phyloP scores from a whole-genome alignment of 148 eudicot species.

The Rhododendron mucronatum region DNA sequence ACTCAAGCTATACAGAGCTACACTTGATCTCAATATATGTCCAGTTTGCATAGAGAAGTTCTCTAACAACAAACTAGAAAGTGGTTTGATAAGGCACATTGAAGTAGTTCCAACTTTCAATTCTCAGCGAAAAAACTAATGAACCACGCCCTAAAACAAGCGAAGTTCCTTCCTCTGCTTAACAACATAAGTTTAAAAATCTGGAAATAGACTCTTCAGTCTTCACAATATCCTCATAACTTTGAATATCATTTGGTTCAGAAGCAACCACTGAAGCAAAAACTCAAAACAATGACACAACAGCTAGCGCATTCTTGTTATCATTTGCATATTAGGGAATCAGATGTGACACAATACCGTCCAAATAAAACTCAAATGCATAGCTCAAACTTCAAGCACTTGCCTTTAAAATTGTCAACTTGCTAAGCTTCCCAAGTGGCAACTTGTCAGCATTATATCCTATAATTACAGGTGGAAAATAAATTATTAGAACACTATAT shows the following conservation, averaged over 20 bases:
- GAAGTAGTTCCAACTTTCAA: background rate
- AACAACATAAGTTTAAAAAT: background rate
- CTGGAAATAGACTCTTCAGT: background rate
- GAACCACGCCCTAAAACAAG: background rate
- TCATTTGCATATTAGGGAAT: background rate
- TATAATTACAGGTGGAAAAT: conserved; percentile 21
- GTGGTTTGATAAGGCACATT: background rate
- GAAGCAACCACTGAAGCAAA: background rate
- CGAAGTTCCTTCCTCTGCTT: background rate
- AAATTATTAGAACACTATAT: background rate
- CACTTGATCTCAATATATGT: background rate
- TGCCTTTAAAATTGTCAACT: conserved; percentile 85
- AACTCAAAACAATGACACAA: background rate
- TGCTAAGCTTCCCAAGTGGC: conserved; percentile 95
- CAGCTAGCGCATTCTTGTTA: background rate
- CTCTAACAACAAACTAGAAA: background rate
- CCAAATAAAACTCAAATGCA: conserved; percentile 8
- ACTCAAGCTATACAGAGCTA: background rate
- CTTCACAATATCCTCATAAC: background rate
- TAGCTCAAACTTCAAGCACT: conserved; percentile 8
- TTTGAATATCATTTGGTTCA: background rate
- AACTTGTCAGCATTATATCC: conserved; percentile 98
- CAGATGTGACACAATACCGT: background rate
- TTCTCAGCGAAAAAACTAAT: background rate
- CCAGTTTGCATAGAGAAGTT: conserved; percentile 2